Evolutionary conservation across 2,329 filamentous ascomycete genomes (phyloP), one percentile per base, ranked within the genome.

Genomic region (Acarospora socialis): DNA sequence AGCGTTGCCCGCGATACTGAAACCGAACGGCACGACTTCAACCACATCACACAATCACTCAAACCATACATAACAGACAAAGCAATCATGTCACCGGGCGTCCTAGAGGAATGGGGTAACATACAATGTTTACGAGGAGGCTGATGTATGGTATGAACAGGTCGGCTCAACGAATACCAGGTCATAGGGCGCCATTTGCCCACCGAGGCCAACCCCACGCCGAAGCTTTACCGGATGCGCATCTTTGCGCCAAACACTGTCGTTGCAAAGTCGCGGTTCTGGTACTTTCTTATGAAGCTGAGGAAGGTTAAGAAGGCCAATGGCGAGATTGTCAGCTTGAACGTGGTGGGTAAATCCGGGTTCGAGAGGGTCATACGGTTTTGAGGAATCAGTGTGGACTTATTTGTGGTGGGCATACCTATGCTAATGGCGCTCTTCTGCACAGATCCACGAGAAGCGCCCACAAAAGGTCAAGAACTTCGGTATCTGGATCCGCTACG

Each of bases 261-360:
- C 51, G 86, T 98, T 56, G 90, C 92, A 62, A 98, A 98, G 80
- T 94, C 86, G 61, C 82, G 90, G 60, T 98, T 93, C 81, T 98
- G 92, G 92, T 98, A 98, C 77, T 98, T 98, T 77, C 70, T 98
- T 65, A 83, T 84, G 67, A 92, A 92, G 74, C 76, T 98, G 58
- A 79, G 82, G 63, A 98, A 98, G 79, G 84, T 98, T 73, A 98
- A 98, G 86, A 98, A 98, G 83, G 80, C 87, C 60, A 95, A 92
- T 60, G 90, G 90, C 65, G 90, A 98, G 79, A 93, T 98, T 60
- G 84, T 98, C 62, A 81, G 74, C 65, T 66, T 95, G 68, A 95
- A 95, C 73, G 70, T 78, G 71, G 87, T 93, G 77, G 56, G 79
- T 70, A 30, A 34, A 23, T 23, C 8, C 15, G 3, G 18, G 19